Percentiles rank a stretch among this genome's conserved stretches.
phyloP scores from a whole-genome alignment of 2,329 filamentous ascomycete genomes.

The Neopestalotiopsis sp. region DNA sequence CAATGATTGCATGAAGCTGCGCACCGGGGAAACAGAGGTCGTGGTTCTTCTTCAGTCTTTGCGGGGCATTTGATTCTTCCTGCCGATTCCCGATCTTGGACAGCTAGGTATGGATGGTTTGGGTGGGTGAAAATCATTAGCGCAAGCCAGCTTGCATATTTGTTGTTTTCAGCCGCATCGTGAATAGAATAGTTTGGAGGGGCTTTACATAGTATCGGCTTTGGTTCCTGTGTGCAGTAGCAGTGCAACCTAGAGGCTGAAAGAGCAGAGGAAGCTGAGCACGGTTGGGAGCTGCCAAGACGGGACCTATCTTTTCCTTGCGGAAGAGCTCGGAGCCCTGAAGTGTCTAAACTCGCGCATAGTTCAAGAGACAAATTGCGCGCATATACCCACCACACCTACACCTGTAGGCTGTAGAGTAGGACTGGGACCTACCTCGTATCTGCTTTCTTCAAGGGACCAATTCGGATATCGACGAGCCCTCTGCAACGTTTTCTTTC shows the following conservation, averaged over 20 bases:
- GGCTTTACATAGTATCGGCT: neutral
- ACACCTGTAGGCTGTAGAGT: neutral
- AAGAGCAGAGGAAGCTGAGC: neutral
- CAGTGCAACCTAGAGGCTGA: neutral
- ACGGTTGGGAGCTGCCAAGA: neutral
- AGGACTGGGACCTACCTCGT: neutral
- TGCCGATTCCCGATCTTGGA: neutral
- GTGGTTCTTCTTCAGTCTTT: neutral
- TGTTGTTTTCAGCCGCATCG: neutral
- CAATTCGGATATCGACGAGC: neutral
- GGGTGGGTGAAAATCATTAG: neutral
- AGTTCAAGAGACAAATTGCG: neutral
- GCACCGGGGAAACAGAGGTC: neutral
- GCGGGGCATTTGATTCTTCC: neutral
- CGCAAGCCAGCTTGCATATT: neutral
- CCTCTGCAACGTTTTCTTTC: neutral
- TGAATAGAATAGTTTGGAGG: neutral
- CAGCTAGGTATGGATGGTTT: neutral
- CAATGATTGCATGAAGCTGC: neutral
- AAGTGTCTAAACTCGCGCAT: neutral
- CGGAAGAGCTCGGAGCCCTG: neutral
- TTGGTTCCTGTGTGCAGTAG: neutral
- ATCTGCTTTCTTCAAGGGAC: neutral
- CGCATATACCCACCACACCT: neutral
- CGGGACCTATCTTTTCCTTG: neutral